Evolutionary conservation across 768 basidiomycete genomes (phyloP).

Genomic region (Coprinopsis cinerea): DNA sequence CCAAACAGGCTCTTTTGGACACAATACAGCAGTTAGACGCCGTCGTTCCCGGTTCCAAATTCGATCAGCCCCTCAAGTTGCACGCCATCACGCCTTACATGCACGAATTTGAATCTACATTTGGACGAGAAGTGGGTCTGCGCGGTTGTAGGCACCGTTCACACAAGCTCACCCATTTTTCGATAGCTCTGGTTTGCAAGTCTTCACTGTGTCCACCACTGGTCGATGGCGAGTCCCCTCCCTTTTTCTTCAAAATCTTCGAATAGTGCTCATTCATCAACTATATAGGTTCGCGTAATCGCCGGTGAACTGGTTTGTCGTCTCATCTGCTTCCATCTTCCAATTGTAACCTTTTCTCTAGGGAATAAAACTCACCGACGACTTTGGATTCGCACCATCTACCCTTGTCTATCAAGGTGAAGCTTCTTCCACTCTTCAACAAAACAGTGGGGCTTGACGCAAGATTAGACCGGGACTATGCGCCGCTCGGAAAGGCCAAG

Average conservation of each 20-base stretch:
- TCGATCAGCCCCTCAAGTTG: slow-evolving; percentile 59
- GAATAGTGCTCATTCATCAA: background rate
- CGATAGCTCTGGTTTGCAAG: slow-evolving; percentile 78
- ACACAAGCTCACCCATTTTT: no score
- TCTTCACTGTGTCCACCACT: slow-evolving; percentile 84
- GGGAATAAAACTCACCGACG: slow-evolving; percentile 63
- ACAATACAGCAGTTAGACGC: slow-evolving; percentile 52
- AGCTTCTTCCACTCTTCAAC: slow-evolving; percentile 8
- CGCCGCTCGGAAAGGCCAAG: slow-evolving; percentile 59
- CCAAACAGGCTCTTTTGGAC: slow-evolving; percentile 48
- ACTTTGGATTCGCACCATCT: slow-evolving; percentile 85
- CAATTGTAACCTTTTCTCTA: slow-evolving; percentile 21
- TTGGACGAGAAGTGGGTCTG: slow-evolving; percentile 75
- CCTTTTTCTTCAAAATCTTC: background rate
- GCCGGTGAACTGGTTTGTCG: slow-evolving; percentile 71
- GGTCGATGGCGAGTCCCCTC: slow-evolving; percentile 68
- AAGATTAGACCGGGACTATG: slow-evolving; percentile 43
- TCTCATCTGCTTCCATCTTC: slow-evolving; percentile 4
- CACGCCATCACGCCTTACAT: slow-evolving; percentile 77
- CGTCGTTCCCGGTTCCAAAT: slow-evolving; percentile 39
- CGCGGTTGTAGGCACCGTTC: background rate
- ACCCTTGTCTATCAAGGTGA: slow-evolving; percentile 71
- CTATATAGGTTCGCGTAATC: slow-evolving; percentile 66
- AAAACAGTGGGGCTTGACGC: slow-evolving; percentile 8
- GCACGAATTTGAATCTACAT: slow-evolving; percentile 71